Base-by-base conservation (phyloP, 345 rosid genomes). In the Salix purpurea region DNA sequence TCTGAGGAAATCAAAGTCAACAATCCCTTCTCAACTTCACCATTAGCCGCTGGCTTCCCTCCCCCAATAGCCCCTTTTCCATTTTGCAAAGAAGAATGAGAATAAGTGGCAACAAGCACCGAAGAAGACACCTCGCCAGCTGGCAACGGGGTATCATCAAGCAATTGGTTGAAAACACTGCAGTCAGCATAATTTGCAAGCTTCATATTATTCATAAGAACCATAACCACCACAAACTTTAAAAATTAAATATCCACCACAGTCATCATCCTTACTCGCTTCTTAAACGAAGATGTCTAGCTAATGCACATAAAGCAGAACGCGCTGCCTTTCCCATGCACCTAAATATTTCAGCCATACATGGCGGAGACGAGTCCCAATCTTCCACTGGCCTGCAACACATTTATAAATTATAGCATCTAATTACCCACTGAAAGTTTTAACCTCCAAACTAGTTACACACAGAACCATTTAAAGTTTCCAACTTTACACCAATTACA, bases 301-400 rank as follows among this genome's bases (percentile, higher is more conserved):
- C 96, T 72, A 95, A 84, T 18, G 91, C 96, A 84, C 89, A 89
- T 67, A 95, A 81, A 80, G 92, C 90, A 81, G 93, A 91, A 67
- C 99, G 91, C 83, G 99, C 99, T 73, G 89, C 99, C 86, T 88
- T 95, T 52, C 99, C 99, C 96, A 95, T 89, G 71, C 96, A 89
- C 88, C 92, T 82, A 78, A 89, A 95, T 67, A 90, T 77, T 82
- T 95, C 99, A 79, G 90, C 90, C 98, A 93, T 91, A 82, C 99
- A 95, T 4, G 99, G 97, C 37, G 99, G 99, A 58, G 96, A 90
- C 34, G 99, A 88, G 80, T 92, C 98, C 83, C 90, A 85, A 85
- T 95, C 97, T 84, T 93, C 99, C 77, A 89, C 80, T 58, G 97
- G 86, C 84, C 99, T 95, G 72, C 71, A 69, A 83, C 18, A 82